Evolutionary conservation across 345 rosid genomes (phyloP).

Genomic region (Diplotaxis tenuifolia): DNA sequence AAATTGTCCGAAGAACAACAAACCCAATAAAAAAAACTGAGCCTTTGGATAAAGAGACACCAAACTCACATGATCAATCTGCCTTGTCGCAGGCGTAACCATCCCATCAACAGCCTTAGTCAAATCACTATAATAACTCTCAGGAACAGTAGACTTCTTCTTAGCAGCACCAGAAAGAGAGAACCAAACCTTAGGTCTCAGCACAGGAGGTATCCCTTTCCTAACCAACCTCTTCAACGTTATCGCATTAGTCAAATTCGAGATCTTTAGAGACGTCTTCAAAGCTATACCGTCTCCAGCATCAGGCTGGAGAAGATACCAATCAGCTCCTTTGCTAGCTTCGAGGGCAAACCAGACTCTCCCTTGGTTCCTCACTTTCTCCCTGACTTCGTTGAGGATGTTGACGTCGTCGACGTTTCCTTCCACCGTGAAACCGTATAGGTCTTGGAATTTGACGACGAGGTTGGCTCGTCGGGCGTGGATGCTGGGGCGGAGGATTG

Average conservation of each 20-base stretch:
- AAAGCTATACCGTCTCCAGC: constrained; percentile 66
- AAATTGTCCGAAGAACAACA: background rate
- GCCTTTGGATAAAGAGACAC: background rate
- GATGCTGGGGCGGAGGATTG: constrained; percentile 89
- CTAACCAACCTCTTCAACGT: constrained; percentile 85
- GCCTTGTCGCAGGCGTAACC: constrained; percentile 90
- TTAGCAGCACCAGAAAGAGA: constrained; percentile 98
- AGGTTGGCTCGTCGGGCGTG: constrained; percentile 93
- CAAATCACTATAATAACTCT: constrained; percentile 86
- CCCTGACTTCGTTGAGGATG: constrained; percentile 88
- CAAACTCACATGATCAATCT: constrained; percentile 95
- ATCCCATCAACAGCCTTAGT: constrained; percentile 87
- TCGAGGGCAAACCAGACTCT: constrained; percentile 97
- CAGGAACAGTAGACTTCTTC: constrained; percentile 98
- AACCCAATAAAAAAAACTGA: background rate
- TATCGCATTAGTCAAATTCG: constrained; percentile 72
- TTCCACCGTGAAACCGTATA: constrained; percentile 92
- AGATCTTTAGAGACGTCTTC: constrained; percentile 83
- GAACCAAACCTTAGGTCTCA: constrained; percentile 99
- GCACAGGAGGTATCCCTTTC: constrained; percentile 96
- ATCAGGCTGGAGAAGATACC: constrained; percentile 91
- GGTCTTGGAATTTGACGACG: constrained; percentile 87
- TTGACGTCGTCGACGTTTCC: constrained; percentile 99
- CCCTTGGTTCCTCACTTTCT: constrained; percentile 94
- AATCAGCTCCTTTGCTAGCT: constrained; percentile 98